A percentile compares a stretch with the other conserved stretches of the same genome.
phyloP scores from a whole-genome alignment of 176 grass and related monocot species.

The Panicum miliaceum region DNA sequence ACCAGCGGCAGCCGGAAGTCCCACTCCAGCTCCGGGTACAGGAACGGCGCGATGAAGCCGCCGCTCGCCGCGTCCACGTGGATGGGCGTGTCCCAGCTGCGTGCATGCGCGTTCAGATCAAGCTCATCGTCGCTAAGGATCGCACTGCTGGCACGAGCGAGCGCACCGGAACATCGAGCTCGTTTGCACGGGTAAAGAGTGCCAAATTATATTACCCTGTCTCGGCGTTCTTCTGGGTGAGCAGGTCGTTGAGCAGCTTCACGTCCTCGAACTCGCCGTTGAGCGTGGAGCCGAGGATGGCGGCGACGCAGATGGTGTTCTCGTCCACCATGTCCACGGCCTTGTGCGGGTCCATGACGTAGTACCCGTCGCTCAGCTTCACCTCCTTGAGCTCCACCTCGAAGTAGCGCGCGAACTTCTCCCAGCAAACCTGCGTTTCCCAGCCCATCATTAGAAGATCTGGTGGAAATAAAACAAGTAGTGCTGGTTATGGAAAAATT shows the following conservation, averaged over 20 bases:
- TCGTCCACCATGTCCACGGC: constrained; percentile 88
- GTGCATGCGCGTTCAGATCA: background rate
- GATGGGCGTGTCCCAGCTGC: constrained; percentile 93
- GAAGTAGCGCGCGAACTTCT: constrained; percentile 92
- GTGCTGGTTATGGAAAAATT: background rate
- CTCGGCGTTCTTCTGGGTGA: constrained; percentile 72
- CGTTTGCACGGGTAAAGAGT: background rate
- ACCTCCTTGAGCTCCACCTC: constrained; percentile 96
- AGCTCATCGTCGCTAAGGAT: background rate
- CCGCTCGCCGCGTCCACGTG: constrained; percentile 90
- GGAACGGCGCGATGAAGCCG: constrained; percentile 91
- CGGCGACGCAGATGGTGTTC: constrained; percentile 93
- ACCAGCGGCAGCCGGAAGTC: constrained; percentile 93
- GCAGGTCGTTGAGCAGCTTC: constrained; percentile 77
- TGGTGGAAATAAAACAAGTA: too few relatives aligned
- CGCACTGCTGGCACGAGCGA: too few relatives aligned
- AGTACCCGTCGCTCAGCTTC: constrained; percentile 79
- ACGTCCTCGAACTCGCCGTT: constrained; percentile 96
- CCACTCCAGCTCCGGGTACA: constrained; percentile 89
- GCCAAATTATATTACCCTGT: constrained; percentile 72
- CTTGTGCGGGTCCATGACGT: constrained; percentile 81
- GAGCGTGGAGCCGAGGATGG: constrained; percentile 90
- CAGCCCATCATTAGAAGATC: background rate
- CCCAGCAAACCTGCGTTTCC: constrained; percentile 79
- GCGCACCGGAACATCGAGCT: too few relatives aligned